Conservation (phyloP, 2,329 filamentous ascomycete genomes). For the Hymenoscyphus repandus region DNA sequence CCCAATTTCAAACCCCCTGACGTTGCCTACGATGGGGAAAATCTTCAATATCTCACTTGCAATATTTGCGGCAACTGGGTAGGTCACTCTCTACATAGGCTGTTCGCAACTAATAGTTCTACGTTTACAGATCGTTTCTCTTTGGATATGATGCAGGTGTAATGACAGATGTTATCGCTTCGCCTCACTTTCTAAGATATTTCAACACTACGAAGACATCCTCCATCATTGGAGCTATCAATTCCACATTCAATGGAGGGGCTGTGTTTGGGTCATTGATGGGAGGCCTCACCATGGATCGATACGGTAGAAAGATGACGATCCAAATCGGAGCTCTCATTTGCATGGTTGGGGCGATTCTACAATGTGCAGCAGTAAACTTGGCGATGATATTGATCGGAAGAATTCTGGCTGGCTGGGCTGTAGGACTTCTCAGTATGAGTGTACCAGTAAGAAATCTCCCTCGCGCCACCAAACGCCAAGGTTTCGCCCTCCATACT, state of each 20-base stretch:
- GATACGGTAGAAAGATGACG: conserved; percentile 51
- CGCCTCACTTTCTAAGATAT: conserved; percentile 23
- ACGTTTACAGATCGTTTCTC: conserved; percentile 32
- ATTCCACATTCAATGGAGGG: conserved; percentile 60
- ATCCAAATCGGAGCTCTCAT: conserved; percentile 52
- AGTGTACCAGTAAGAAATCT: conserved; percentile 43
- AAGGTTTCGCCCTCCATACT: too few species aligned
- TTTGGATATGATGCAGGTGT: conserved; percentile 34
- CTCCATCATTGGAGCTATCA: conserved; percentile 46
- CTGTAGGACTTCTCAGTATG: conserved; percentile 57
- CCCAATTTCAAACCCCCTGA: too few species aligned
- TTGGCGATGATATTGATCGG: conserved; percentile 54
- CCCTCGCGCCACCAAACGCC: too few species aligned
- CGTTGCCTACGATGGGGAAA: conserved; percentile 34
- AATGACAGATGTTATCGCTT: conserved; percentile 27
- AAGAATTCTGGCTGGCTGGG: conserved; percentile 50
- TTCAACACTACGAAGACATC: conserved; percentile 32
- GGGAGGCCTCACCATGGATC: conserved; percentile 49
- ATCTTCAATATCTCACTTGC: conserved; percentile 38
- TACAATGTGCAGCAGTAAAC: conserved; percentile 52
- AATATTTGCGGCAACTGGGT: conserved; percentile 38
- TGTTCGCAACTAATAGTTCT: background rate
- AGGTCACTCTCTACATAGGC: background rate
- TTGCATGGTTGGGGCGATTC: conserved; percentile 53
- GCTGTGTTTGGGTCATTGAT: conserved; percentile 39